Evolutionary conservation across 2,329 filamentous ascomycete genomes (phyloP).

Genomic region (Sporothrix euskadiensis): DNA sequence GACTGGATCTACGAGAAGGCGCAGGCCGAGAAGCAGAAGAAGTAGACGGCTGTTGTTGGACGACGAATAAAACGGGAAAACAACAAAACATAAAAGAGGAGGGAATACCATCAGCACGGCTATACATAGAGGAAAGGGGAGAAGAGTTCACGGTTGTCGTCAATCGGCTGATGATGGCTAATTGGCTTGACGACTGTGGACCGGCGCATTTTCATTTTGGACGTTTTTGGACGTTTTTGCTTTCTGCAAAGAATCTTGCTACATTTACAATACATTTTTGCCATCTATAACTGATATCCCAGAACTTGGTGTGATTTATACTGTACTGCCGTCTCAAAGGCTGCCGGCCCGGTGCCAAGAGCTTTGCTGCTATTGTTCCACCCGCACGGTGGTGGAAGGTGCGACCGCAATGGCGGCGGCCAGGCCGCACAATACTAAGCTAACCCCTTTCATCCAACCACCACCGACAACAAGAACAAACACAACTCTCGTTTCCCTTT

Average conservation of each 20-base stretch:
- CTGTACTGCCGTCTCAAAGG: not conserved
- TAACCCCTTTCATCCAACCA: not conserved
- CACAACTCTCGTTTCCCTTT: not conserved
- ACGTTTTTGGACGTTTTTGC: not conserved
- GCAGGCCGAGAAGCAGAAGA: slow-evolving; percentile 55
- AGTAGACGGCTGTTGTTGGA: not conserved
- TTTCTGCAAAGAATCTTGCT: not conserved
- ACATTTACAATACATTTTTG: not conserved
- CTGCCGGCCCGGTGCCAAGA: not conserved
- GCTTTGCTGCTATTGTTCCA: slow-evolving; percentile 14
- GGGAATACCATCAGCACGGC: not conserved
- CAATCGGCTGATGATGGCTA: not conserved
- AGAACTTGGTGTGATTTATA: not conserved
- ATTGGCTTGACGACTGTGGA: not conserved
- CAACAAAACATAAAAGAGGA: not conserved
- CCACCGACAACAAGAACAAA: not conserved
- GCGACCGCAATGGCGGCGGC: not conserved
- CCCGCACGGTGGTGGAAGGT: not conserved
- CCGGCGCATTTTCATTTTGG: not conserved
- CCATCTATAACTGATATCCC: not conserved
- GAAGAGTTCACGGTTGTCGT: not conserved
- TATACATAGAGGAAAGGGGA: not conserved
- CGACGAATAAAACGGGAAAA: not conserved
- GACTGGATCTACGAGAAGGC: slow-evolving; percentile 95
- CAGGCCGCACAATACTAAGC: slow-evolving; percentile 5